These are phyloP conservation scores for Fusarium nelsonii DNA, from an alignment of 2,329 filamentous ascomycete species.

Conservation along the genomic window DNA sequence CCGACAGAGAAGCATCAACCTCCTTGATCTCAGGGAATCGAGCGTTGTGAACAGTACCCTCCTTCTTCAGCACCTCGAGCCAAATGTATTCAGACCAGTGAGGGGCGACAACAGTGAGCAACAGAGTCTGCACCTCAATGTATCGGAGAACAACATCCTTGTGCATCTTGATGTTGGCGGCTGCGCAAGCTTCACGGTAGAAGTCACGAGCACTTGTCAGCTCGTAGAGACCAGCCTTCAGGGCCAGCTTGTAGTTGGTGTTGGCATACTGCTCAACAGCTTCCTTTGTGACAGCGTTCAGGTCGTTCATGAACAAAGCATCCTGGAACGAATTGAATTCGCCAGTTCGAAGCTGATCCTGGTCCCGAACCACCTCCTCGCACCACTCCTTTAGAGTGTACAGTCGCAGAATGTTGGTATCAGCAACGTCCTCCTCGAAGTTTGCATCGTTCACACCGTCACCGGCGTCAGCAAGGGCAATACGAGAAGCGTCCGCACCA, in stretches of 20 bases:
- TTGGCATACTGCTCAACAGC: constrained; percentile 81
- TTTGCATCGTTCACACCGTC: constrained; percentile 96
- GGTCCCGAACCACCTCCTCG: constrained; percentile 82
- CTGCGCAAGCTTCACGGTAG: constrained; percentile 85
- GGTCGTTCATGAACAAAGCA: constrained; percentile 90
- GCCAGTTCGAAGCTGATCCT: constrained; percentile 77
- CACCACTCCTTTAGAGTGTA: constrained; percentile 90
- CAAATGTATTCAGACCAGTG: constrained; percentile 97
- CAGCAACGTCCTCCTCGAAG: constrained; percentile 95
- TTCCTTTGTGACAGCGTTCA: constrained; percentile 85
- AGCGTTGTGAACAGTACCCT: constrained; percentile 81
- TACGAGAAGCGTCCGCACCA: constrained; percentile 90
- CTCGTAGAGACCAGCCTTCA: constrained; percentile 90
- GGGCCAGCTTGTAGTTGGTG: constrained; percentile 82
- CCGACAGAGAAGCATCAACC: constrained; percentile 75
- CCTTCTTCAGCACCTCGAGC: constrained; percentile 87
- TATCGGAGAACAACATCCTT: constrained; percentile 82
- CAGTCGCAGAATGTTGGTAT: constrained; percentile 88
- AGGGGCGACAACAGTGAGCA: constrained; percentile 86
- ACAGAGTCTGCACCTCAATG: constrained; percentile 85
- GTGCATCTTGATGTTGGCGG: constrained; percentile 88
- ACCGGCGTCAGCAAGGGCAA: constrained; percentile 93
- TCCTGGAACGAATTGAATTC: constrained; percentile 84
- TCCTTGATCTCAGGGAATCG: constrained; percentile 68
- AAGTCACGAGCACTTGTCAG: constrained; percentile 89